A percentile compares a stretch with the other conserved stretches of the same genome.
phyloP scores from a whole-genome alignment of 2,329 filamentous ascomycete species.

The Microsporum audouinii region DNA sequence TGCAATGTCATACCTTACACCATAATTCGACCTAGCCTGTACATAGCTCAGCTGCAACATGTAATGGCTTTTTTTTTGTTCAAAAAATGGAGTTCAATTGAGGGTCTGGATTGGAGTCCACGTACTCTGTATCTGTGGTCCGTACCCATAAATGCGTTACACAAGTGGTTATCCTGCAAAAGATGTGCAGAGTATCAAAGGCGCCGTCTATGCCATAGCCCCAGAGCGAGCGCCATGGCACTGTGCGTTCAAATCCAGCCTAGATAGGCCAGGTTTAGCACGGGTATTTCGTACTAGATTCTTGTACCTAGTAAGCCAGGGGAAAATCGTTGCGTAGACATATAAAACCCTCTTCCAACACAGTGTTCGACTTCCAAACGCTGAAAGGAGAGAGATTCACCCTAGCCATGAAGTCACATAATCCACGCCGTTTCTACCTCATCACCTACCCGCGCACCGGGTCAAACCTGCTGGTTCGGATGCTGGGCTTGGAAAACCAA shows the following conservation, averaged over 20 bases:
- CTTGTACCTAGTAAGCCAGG: background rate
- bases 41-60: background rate
- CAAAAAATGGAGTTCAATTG: too few species aligned
- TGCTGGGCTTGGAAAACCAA: constrained; percentile 21
- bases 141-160: too few species aligned
- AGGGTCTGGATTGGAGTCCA: too few species aligned
- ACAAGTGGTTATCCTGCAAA: too few species aligned
- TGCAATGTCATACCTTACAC: background rate
- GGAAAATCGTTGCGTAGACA: background rate
- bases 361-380: background rate
- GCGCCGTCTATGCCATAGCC: background rate
- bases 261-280: background rate
- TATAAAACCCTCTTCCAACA: background rate
- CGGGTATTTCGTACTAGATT: background rate
- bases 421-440: constrained; percentile 14
- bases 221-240: background rate
- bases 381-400: background rate
- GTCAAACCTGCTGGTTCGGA: constrained; percentile 23
- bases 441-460: constrained; percentile 22
- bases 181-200: background rate
- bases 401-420: background rate
- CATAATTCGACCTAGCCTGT: background rate
- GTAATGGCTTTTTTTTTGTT: background rate
- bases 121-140: too few species aligned
- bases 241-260: background rate